phyloP scores from a whole-genome alignment of 106 monocot genomes.

The Acanthochlamys bracteata region DNA sequence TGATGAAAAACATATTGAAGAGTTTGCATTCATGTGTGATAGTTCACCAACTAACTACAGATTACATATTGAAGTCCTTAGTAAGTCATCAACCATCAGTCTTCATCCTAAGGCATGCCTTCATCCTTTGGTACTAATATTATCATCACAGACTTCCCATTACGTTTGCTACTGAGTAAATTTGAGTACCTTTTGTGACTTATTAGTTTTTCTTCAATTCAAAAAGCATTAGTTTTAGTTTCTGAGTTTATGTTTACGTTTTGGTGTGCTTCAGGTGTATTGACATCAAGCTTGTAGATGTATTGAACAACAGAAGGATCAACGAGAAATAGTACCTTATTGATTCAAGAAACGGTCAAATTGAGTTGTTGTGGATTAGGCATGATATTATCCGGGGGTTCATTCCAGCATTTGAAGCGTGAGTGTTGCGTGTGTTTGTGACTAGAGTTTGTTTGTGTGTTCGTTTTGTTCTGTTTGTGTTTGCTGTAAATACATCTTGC shows the following conservation, averaged over 20 bases:
- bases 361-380: conserved; percentile 59
- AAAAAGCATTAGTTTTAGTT: neutral
- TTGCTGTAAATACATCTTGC: neutral
- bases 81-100: conserved; percentile 59
- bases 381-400: neutral
- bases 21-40: conserved; percentile 71
- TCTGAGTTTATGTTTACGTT: neutral
- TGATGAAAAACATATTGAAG: conserved; percentile 9
- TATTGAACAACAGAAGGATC: conserved; percentile 51
- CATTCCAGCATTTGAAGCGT: neutral
- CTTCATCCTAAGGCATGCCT: conserved; percentile 64
- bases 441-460: too few relatives aligned
- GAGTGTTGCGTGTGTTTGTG: too few relatives aligned
- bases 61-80: conserved; percentile 76
- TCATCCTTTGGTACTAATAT: neutral
- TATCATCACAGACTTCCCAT: neutral
- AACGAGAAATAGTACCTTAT: conserved; percentile 60
- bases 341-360: conserved; percentile 57
- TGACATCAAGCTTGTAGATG: conserved; percentile 42
- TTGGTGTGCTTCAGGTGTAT: conserved; percentile 38
- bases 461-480: too few relatives aligned
- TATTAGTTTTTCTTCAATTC: neutral
- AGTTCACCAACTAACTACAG: conserved; percentile 71
- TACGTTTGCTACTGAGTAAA: too few relatives aligned
- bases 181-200: neutral